These are phyloP conservation scores for Xerophyta viscosa DNA, from an alignment of 106 monocot species.

Conservation along the genomic window DNA sequence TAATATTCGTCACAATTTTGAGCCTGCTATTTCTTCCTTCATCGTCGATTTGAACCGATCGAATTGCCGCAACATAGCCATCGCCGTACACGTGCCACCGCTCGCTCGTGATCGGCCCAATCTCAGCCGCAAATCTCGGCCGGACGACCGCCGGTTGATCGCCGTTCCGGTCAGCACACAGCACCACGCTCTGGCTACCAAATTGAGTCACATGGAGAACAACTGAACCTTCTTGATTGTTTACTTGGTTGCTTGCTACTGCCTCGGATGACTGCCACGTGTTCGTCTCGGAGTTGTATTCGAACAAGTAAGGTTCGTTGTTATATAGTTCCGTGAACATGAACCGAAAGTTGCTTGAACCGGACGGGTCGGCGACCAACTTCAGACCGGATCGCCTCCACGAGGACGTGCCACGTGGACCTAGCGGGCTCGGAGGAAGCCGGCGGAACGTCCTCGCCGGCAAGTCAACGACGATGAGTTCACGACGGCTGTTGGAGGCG, in stretches of 20 bases:
- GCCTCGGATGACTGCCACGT: constrained; percentile 32
- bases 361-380: constrained; percentile 27
- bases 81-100: constrained; percentile 49
- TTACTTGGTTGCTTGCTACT: background rate
- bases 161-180: constrained; percentile 12
- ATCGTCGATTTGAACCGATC: constrained; percentile 18
- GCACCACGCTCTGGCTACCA: constrained; percentile 29
- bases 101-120: constrained; percentile 8
- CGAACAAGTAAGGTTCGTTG: constrained; percentile 28
- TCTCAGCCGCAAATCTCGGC: constrained; percentile 27
- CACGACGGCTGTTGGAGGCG: constrained; percentile 47
- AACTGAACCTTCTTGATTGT: background rate
- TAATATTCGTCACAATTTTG: constrained; percentile 21
- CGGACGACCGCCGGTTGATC: constrained; percentile 23
- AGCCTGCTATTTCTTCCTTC: constrained; percentile 8
- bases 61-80: constrained; percentile 37
- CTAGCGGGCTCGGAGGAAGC: constrained; percentile 39
- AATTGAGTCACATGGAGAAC: constrained; percentile 13
- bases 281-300: constrained; percentile 40
- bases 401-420: constrained; percentile 57
- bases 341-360: constrained; percentile 25
- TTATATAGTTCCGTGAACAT: constrained; percentile 49
- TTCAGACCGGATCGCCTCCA: constrained; percentile 59
- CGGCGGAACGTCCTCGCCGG: constrained; percentile 14
- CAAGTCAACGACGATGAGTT: constrained; percentile 41